A percentile compares a stretch with the other conserved stretches of the same genome.
Conservation (phyloP, 2,329 filamentous ascomycete species). For the Neofusicoccum sp. region DNA sequence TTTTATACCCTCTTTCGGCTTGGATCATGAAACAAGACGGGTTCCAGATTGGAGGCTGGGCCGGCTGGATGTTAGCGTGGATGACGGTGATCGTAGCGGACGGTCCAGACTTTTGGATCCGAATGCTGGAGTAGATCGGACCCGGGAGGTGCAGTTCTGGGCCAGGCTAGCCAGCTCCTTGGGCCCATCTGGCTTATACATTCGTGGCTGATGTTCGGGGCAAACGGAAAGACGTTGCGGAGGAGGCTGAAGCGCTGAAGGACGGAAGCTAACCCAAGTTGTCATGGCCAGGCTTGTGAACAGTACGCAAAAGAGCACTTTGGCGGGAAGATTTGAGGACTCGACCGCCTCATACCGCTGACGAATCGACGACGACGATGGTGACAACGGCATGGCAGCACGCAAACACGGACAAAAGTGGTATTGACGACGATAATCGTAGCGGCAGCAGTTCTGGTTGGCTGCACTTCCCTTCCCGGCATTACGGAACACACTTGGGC, state of each 20-base stretch:
- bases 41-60: background rate
- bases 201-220: background rate
- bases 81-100: background rate
- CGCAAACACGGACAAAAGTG: background rate
- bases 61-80: background rate
- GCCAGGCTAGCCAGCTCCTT: background rate
- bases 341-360: background rate
- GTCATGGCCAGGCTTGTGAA: conserved; percentile 67
- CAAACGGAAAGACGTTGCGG: background rate
- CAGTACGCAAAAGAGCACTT: conserved; percentile 98
- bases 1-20: background rate
- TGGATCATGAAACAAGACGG: background rate
- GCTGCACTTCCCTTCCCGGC: background rate
- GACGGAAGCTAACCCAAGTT: conserved; percentile 12
- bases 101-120: conserved; percentile 2
- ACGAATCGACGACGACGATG: background rate
- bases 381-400: background rate
- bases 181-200: conserved; percentile 7
- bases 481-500: background rate
- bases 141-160: background rate
- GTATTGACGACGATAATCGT: background rate
- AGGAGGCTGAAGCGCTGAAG: conserved; percentile 9
- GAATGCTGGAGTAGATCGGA: background rate
- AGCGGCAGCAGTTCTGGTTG: background rate
- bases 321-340: conserved; percentile 46